These are phyloP conservation scores for Hibiscus tridactylites DNA, from an alignment of 345 rosid genomes.

Conservation along the genomic window DNA sequence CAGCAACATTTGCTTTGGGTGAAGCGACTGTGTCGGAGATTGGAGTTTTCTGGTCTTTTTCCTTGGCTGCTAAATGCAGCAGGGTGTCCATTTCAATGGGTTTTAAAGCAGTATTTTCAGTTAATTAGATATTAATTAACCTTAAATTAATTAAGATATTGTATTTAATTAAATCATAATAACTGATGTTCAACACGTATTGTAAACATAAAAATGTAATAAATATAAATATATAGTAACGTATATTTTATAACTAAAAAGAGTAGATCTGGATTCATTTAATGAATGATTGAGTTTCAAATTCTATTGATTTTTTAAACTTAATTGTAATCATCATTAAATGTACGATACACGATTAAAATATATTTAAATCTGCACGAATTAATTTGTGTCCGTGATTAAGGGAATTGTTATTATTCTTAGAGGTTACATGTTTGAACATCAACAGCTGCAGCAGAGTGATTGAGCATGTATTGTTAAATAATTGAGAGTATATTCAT, in stretches of 20 bases:
- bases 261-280: not conserved
- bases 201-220: too few species aligned
- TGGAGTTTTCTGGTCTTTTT: conserved; percentile 1
- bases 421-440: too few species aligned
- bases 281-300: not conserved
- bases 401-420: too few species aligned
- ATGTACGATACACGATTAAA: too few species aligned
- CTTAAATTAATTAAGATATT: not conserved
- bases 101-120: not conserved
- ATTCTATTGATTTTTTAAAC: too few species aligned
- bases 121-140: not conserved
- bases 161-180: not conserved
- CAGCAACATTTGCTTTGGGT: conserved; percentile 22
- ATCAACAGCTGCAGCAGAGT: too few species aligned
- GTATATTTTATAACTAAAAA: not conserved
- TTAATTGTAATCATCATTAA: too few species aligned
- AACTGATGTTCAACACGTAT: too few species aligned
- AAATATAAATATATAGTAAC: not conserved
- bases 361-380: too few species aligned
- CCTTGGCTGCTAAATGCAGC: not conserved
- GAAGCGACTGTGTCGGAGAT: conserved; percentile 26
- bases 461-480: too few species aligned
- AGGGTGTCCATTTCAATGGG: not conserved
- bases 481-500: too few species aligned
- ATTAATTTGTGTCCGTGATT: too few species aligned